A percentile compares a stretch with the other conserved stretches of the same genome.
Conservation (phyloP, 2,329 filamentous ascomycete genomes). For the Colletotrichum tabaci region DNA sequence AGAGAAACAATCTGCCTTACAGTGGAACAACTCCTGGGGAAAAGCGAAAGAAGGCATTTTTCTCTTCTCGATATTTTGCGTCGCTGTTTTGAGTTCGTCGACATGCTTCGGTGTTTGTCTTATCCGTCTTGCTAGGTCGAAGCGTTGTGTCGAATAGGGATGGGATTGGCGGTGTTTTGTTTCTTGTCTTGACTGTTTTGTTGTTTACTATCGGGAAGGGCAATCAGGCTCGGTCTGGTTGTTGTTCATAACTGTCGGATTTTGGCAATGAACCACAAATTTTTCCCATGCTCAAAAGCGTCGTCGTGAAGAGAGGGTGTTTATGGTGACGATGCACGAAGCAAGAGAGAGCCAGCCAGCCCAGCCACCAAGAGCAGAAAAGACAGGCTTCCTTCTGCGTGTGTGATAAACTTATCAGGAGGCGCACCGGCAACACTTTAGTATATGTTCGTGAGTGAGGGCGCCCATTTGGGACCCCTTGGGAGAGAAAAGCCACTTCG, state of each 20-base stretch:
- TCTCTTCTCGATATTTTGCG: neutral
- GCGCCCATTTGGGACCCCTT: neutral
- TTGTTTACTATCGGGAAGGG: too few species aligned
- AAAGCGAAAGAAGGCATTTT: neutral
- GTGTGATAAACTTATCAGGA: neutral
- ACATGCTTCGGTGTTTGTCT: neutral
- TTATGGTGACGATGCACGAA: neutral
- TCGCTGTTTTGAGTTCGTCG: neutral
- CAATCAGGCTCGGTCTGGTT: neutral
- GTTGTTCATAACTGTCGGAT: neutral
- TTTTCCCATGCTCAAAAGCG: neutral
- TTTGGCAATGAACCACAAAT: neutral
- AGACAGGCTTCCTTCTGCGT: neutral
- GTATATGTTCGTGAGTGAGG: slow-evolving; percentile 2
- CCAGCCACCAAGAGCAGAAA: neutral
- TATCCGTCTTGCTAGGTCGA: neutral
- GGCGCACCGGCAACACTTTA: slow-evolving; percentile 3
- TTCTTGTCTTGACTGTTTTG: neutral
- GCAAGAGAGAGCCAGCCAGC: neutral
- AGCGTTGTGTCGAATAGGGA: neutral
- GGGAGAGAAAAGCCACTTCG: slow-evolving; percentile 20
- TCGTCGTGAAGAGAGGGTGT: neutral
- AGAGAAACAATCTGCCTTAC: neutral
- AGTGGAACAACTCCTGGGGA: neutral
- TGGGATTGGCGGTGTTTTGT: neutral